Conservation (phyloP, 768 basidiomycete genomes). For the Auricularia auricula-judae region DNA sequence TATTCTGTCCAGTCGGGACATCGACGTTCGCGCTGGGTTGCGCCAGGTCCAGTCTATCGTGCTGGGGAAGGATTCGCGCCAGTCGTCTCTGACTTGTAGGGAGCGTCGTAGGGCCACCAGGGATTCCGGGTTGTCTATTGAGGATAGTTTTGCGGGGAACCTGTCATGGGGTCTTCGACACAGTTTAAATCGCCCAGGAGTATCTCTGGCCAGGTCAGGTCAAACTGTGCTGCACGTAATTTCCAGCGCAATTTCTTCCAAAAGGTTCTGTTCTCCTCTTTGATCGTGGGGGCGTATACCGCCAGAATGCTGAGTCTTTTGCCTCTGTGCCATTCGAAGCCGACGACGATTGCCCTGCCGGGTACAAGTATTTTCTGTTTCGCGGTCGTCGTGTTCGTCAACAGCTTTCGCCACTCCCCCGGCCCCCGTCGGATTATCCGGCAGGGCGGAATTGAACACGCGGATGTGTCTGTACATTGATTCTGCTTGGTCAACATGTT, state of each 20-base stretch:
- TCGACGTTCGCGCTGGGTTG: not conserved
- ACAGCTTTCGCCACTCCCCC: not conserved
- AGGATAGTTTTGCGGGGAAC: constrained; percentile 2
- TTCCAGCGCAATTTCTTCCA: not conserved
- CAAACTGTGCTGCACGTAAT: too few species aligned
- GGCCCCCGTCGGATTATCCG: not conserved
- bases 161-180: constrained; percentile 12
- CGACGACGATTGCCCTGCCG: too few species aligned
- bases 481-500: not conserved
- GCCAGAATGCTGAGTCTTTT: not conserved
- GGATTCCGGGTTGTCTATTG: not conserved
- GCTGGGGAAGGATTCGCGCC: not conserved
- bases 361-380: too few species aligned
- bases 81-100: not conserved
- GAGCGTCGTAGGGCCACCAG: not conserved
- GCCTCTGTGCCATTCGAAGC: too few species aligned
- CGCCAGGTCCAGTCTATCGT: not conserved
- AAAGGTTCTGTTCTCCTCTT: not conserved
- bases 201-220: constrained; percentile 4
- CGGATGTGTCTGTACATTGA: not conserved
- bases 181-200: constrained; percentile 12
- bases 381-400: not conserved
- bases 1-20: not conserved
- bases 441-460: not conserved
- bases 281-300: not conserved